Percentiles rank a stretch among this genome's conserved stretches.
Evolutionary conservation across 139 green algal genomes (phyloP).

Genomic region (Micromonas pusilla): DNA sequence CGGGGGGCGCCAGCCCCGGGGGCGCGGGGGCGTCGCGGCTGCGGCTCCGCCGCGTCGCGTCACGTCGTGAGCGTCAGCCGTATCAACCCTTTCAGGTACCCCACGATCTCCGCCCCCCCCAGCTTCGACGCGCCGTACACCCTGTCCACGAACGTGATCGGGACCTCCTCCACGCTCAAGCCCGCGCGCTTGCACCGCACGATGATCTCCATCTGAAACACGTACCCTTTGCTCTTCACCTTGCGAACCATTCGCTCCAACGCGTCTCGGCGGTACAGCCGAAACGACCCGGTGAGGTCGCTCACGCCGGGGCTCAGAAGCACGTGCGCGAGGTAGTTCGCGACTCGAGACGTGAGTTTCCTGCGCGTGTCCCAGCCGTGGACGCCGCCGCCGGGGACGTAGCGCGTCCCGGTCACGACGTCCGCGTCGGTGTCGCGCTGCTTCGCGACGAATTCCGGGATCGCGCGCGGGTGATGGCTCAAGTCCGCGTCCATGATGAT

Average conservation of each 20-base stretch:
- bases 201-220: conserved; percentile 95
- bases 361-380: conserved; percentile 77
- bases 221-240: conserved; percentile 41
- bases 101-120: conserved; percentile 70
- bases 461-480: conserved; percentile 65
- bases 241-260: conserved; percentile 43
- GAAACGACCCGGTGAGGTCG: conserved; percentile 89
- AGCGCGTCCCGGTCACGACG: conserved; percentile 85
- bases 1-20: too few relatives aligned
- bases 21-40: too few relatives aligned
- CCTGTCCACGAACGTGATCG: conserved; percentile 97
- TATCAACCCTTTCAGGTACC: conserved; percentile 78
- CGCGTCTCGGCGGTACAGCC: conserved; percentile 68
- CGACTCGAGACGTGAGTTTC: conserved; percentile 82
- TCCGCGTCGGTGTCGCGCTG: conserved; percentile 61
- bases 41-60: too few relatives aligned
- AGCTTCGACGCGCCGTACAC: conserved; percentile 91
- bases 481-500: conserved; percentile 97
- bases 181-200: conserved; percentile 60
- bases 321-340: conserved; percentile 78
- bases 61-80: conserved; percentile 76
- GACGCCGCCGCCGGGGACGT: conserved; percentile 70
- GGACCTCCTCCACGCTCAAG: conserved; percentile 69
- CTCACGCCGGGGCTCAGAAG: conserved; percentile 66
- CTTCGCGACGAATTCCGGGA: conserved; percentile 41